A percentile compares a stretch with the other conserved stretches of the same genome.
Evolutionary conservation across 169 alveolate species (phyloP).

Genomic region (Plasmodium cynomolgi): DNA sequence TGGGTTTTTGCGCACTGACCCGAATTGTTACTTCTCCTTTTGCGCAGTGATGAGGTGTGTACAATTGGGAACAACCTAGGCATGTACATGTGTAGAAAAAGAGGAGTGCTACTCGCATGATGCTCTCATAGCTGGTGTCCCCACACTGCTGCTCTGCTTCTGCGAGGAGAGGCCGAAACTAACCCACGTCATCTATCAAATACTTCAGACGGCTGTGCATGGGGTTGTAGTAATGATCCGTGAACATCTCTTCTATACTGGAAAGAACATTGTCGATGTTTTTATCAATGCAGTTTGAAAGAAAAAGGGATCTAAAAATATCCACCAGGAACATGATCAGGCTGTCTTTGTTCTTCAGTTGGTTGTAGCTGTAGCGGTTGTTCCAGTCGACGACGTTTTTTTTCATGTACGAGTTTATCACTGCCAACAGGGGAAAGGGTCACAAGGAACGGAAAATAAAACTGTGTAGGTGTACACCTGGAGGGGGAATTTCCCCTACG

Average conservation of each 20-base stretch:
- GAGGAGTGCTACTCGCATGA: not conserved
- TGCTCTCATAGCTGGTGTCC: not conserved
- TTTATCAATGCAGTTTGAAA: slow-evolving; percentile 59
- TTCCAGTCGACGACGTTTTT: slow-evolving; percentile 50
- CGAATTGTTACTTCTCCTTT: not conserved
- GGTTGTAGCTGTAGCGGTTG: slow-evolving; percentile 55
- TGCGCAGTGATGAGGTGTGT: not conserved
- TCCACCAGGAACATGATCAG: slow-evolving; percentile 50
- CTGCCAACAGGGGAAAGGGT: not conserved
- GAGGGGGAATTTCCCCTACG: not conserved
- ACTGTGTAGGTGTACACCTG: not conserved
- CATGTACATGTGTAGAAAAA: not conserved
- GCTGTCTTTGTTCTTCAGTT: slow-evolving; percentile 51
- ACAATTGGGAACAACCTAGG: not conserved
- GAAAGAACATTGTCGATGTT: slow-evolving; percentile 39
- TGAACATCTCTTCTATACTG: slow-evolving; percentile 57
- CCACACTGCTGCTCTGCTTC: not conserved
- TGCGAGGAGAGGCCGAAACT: not conserved
- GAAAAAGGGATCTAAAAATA: slow-evolving; percentile 49
- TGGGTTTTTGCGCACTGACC: not conserved
- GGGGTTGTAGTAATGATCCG: slow-evolving; percentile 45
- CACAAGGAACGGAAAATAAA: not conserved
- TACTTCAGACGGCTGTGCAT: slow-evolving; percentile 50
- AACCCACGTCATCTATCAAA: slow-evolving; percentile 69
- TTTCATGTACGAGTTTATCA: slow-evolving; percentile 48